Evolutionary conservation across 1,139 yeast genomes (phyloP).

Genomic region (Kodamaea alishanica): DNA sequence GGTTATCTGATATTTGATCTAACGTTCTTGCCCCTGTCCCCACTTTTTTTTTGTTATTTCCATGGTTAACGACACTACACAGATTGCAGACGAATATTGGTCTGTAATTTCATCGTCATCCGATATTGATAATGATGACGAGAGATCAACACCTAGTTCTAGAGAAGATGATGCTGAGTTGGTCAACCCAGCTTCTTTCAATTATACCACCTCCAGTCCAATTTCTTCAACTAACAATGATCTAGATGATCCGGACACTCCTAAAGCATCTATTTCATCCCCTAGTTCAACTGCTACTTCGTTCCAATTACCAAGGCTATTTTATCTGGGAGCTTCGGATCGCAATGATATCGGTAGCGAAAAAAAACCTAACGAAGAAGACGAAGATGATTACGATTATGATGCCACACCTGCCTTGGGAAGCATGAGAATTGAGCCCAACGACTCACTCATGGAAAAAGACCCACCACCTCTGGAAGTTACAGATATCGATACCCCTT

Average conservation of each 20-base stretch:
- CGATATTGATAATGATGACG: constrained; percentile 33
- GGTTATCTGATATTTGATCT: background rate
- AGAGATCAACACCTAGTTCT: constrained; percentile 23
- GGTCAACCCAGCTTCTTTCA: background rate
- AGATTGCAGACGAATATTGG: constrained; percentile 36
- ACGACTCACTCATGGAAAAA: too few species aligned
- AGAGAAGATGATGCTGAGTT: constrained; percentile 2
- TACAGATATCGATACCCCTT: too few species aligned
- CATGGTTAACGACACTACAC: background rate
- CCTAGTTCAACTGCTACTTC: constrained; percentile 1
- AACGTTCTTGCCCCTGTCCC: background rate
- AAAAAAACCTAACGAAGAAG: background rate
- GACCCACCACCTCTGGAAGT: too few species aligned
- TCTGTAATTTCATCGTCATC: constrained; percentile 45
- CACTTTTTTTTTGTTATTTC: background rate
- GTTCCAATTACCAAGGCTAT: constrained; percentile 7
- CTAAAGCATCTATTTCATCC: background rate
- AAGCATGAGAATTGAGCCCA: constrained; percentile 1
- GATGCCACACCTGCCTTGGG: constrained; percentile 6
- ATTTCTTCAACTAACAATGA: background rate
- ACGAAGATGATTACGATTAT: constrained; percentile 2
- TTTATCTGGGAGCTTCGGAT: background rate
- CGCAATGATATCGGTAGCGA: background rate
- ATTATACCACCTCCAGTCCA: background rate
- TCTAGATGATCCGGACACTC: background rate